Evolutionary conservation across 2,329 filamentous ascomycete genomes (phyloP).

Genomic region (Phyllosticta ampelicida): DNA sequence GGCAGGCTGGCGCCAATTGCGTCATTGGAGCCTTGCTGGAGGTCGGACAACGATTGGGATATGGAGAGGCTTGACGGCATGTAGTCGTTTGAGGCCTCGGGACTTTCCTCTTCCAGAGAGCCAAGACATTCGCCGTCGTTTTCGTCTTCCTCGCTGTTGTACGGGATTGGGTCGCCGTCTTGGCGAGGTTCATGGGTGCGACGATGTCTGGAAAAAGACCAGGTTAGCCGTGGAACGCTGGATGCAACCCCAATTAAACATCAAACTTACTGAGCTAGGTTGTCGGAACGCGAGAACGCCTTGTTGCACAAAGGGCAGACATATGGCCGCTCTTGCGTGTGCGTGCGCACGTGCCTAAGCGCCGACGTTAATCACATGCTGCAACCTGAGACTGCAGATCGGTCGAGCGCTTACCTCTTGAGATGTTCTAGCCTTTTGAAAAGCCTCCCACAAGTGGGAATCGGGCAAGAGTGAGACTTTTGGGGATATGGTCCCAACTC

Average conservation of each 20-base stretch:
- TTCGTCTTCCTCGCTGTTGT: constrained; percentile 70
- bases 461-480: constrained; percentile 98
- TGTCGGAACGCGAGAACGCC: constrained; percentile 96
- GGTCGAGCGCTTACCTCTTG: constrained; percentile 70
- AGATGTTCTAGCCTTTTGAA: constrained; percentile 99
- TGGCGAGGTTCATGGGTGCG: constrained; percentile 70
- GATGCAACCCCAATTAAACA: constrained; percentile 6
- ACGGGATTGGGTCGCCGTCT: constrained; percentile 52
- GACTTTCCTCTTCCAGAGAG: constrained; percentile 70
- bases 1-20: constrained; percentile 16
- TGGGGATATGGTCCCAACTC: constrained; percentile 93
- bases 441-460: constrained; percentile 88
- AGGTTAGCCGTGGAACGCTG: constrained; percentile 1
- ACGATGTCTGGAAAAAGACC: constrained; percentile 44
- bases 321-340: constrained; percentile 98
- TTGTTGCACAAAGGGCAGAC: constrained; percentile 97
- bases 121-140: constrained; percentile 81
- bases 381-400: constrained; percentile 10
- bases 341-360: constrained; percentile 90
- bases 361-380: constrained; percentile 17
- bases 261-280: constrained; percentile 79
- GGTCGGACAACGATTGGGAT: constrained; percentile 24
- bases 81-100: constrained; percentile 58
- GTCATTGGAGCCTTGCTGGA: constrained; percentile 10
- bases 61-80: constrained; percentile 29